These are phyloP conservation scores for Citrus mangshanensis DNA, from an alignment of 345 rosid species.

Conservation along the genomic window DNA sequence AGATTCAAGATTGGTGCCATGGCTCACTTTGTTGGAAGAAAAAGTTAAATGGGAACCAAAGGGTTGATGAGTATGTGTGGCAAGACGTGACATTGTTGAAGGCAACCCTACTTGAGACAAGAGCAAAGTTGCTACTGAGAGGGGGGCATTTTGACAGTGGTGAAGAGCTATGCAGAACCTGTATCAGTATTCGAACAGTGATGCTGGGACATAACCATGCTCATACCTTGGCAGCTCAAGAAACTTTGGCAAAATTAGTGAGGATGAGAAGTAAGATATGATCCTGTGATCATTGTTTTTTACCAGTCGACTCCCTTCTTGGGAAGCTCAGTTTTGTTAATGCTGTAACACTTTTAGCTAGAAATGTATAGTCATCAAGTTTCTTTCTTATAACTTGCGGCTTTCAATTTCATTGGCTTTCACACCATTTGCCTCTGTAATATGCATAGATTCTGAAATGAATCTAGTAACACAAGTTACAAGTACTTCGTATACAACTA, in stretches of 20 bases:
- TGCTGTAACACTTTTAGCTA: conserved; percentile 14
- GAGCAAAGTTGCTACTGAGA: conserved; percentile 80
- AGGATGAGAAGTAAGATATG: conserved; percentile 90
- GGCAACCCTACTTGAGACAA: conserved; percentile 72
- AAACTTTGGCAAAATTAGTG: conserved; percentile 81
- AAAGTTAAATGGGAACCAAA: conserved; percentile 42
- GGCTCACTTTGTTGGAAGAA: conserved; percentile 89
- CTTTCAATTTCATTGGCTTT: background rate
- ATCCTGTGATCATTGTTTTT: background rate
- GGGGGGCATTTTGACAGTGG: conserved; percentile 88
- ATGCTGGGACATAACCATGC: conserved; percentile 90
- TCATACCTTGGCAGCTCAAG: conserved; percentile 86
- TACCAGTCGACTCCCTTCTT: background rate
- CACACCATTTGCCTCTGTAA: background rate
- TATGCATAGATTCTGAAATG: background rate
- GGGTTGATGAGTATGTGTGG: conserved; percentile 89
- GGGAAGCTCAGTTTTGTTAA: conserved; percentile 32
- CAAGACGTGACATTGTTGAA: conserved; percentile 84
- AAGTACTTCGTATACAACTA: background rate
- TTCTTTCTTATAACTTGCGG: conserved; percentile 5
- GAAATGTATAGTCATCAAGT: conserved; percentile 8
- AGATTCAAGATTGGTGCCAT: conserved; percentile 83
- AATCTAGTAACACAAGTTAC: background rate
- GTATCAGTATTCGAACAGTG: conserved; percentile 85
- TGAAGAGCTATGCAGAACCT: conserved; percentile 82